Conservation (phyloP, 2,329 filamentous ascomycete genomes). For the Fusarium udum region DNA sequence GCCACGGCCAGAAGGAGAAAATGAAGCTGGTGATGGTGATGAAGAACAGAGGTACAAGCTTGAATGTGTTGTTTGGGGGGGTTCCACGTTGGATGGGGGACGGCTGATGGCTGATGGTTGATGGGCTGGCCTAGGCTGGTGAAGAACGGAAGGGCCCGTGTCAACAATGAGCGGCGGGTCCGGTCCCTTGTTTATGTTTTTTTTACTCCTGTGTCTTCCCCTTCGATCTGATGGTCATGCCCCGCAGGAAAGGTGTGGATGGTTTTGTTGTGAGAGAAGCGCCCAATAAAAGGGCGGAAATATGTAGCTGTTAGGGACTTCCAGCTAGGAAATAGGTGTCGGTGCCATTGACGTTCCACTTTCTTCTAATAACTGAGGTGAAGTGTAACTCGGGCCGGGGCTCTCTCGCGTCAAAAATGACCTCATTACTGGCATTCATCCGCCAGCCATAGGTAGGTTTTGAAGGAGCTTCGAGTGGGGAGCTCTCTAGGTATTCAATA, state of each 20-base stretch:
- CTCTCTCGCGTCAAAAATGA: not conserved
- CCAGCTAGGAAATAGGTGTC: not conserved
- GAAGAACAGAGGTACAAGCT: constrained; percentile 27
- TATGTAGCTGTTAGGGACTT: not conserved
- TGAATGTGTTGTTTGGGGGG: constrained; percentile 24
- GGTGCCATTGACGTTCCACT: constrained; percentile 4
- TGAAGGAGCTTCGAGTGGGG: not conserved
- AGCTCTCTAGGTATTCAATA: not conserved
- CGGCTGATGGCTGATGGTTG: constrained; percentile 5
- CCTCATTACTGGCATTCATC: not conserved
- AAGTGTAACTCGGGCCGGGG: not conserved
- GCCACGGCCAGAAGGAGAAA: constrained; percentile 9
- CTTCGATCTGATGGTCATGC: constrained; percentile 16
- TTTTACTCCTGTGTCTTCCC: constrained; percentile 13
- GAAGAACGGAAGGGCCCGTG: constrained; percentile 22
- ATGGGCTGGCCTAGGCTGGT: constrained; percentile 3
- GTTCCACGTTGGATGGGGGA: constrained; percentile 28
- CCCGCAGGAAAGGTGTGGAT: constrained; percentile 16
- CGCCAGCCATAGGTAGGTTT: not conserved
- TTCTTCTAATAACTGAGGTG: not conserved
- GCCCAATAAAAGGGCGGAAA: constrained; percentile 4
- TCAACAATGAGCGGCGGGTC: constrained; percentile 23
- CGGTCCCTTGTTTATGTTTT: constrained; percentile 41
- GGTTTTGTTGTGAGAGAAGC: not conserved
- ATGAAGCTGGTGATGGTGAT: constrained; percentile 25